Percentiles rank a stretch among this genome's conserved stretches.
phyloP scores from a whole-genome alignment of 2,329 filamentous ascomycete genomes.

The Xylariaceae sp. region DNA sequence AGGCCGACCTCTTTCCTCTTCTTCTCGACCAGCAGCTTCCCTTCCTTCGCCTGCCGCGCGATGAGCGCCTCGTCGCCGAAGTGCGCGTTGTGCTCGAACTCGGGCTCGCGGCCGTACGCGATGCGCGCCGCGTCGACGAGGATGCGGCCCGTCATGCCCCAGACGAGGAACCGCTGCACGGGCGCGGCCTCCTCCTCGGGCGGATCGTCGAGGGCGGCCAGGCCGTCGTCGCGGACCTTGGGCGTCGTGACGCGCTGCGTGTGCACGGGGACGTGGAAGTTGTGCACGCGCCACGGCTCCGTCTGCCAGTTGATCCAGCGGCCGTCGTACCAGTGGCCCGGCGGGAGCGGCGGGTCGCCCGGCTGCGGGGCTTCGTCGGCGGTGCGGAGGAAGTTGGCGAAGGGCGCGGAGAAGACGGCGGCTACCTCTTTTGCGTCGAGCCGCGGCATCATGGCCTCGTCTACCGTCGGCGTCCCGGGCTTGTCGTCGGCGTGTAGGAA shows the following conservation, averaged over 20 bases:
- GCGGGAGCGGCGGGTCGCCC: conserved; percentile 39
- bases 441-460: conserved; percentile 69
- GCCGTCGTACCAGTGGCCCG: conserved; percentile 78
- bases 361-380: conserved; percentile 49
- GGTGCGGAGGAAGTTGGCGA: conserved; percentile 71
- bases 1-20: conserved; percentile 31
- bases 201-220: conserved; percentile 24
- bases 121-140: conserved; percentile 82
- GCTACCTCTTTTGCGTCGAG: conserved; percentile 89
- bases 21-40: conserved; percentile 45
- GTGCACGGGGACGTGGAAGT: conserved; percentile 81
- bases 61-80: conserved; percentile 54
- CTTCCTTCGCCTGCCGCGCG: conserved; percentile 41
- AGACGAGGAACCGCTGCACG: conserved; percentile 71
- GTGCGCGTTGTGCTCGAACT: conserved; percentile 66
- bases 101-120: conserved; percentile 76
- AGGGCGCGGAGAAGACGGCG: conserved; percentile 86
- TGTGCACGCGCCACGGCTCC: conserved; percentile 77
- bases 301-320: conserved; percentile 77
- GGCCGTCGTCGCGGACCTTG: conserved; percentile 26
- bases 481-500: conserved; percentile 63
- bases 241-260: conserved; percentile 66
- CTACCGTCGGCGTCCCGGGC: conserved; percentile 46
- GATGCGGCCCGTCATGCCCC: conserved; percentile 91
- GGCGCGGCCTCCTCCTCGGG: conserved; percentile 38